These are phyloP conservation scores for Scedosporium dehoogii DNA, from an alignment of 2,329 filamentous ascomycete species.

Conservation along the genomic window DNA sequence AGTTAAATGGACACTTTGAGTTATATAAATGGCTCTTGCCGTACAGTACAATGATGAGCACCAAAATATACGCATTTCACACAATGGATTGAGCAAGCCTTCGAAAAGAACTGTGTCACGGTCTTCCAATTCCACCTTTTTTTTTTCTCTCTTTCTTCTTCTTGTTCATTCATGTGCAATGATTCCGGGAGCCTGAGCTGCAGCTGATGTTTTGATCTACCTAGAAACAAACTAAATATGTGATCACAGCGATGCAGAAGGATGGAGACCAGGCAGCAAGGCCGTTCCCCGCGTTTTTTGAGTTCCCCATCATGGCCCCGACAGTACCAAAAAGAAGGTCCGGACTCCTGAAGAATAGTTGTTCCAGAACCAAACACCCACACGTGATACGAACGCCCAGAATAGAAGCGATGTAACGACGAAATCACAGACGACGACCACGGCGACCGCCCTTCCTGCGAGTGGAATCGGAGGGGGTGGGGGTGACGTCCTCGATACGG, in stretches of 20 bases:
- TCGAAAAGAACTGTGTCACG: not conserved
- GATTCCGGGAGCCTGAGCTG: constrained; percentile 5
- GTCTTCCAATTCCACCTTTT: not conserved
- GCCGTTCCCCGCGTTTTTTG: constrained; percentile 65
- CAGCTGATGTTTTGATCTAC: constrained; percentile 8
- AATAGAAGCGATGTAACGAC: constrained; percentile 7
- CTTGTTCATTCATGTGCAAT: not conserved
- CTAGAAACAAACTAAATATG: not conserved
- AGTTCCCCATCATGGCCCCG: constrained; percentile 28
- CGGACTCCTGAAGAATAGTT: constrained; percentile 31
- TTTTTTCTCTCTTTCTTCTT: not conserved
- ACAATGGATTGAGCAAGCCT: not conserved
- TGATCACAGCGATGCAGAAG: constrained; percentile 17
- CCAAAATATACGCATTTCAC: too few relatives aligned
- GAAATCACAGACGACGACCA: constrained; percentile 95
- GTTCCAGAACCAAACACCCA: constrained; percentile 6
- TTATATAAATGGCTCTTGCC: too few relatives aligned
- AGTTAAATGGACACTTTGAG: too few relatives aligned
- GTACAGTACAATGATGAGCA: too few relatives aligned
- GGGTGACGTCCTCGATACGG: constrained; percentile 98
- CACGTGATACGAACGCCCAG: constrained; percentile 8
- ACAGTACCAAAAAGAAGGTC: constrained; percentile 37
- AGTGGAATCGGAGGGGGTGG: constrained; percentile 97
- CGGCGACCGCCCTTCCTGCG: constrained; percentile 99
- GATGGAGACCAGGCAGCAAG: constrained; percentile 53